Conservation (phyloP, 106 monocot species). For the Dactylorhiza incarnata region DNA sequence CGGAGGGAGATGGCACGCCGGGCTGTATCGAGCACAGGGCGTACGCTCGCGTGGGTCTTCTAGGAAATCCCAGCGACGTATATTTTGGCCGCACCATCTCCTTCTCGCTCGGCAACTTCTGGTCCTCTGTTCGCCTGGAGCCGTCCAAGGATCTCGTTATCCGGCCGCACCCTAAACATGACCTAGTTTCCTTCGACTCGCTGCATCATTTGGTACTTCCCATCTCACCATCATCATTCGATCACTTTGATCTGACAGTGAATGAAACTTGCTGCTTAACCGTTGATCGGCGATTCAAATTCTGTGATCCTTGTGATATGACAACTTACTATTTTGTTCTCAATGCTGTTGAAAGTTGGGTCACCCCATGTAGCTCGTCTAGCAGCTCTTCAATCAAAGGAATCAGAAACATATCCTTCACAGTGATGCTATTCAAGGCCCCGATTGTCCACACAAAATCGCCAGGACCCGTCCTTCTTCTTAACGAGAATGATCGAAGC, state of each 20-base stretch:
- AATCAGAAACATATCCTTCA: no score
- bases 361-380: no score
- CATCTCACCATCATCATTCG: background rate
- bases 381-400: no score
- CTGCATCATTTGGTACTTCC: background rate
- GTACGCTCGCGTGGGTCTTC: slow-evolving; percentile 70
- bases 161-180: slow-evolving; percentile 2
- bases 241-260: background rate
- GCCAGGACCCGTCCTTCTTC: no score
- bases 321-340: background rate
- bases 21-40: slow-evolving; percentile 45
- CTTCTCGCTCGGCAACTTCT: slow-evolving; percentile 78
- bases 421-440: no score
- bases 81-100: slow-evolving; percentile 76
- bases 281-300: background rate
- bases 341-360: no score
- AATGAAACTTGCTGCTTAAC: background rate
- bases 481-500: no score
- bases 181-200: background rate
- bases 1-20: background rate
- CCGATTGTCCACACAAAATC: no score
- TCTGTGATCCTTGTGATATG: background rate
- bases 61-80: slow-evolving; percentile 95
- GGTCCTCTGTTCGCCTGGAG: slow-evolving; percentile 54
- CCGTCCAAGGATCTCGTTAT: slow-evolving; percentile 78